These are phyloP conservation scores for Acarospora socialis DNA, from an alignment of 2,329 filamentous ascomycete genomes.

Conservation along the genomic window DNA sequence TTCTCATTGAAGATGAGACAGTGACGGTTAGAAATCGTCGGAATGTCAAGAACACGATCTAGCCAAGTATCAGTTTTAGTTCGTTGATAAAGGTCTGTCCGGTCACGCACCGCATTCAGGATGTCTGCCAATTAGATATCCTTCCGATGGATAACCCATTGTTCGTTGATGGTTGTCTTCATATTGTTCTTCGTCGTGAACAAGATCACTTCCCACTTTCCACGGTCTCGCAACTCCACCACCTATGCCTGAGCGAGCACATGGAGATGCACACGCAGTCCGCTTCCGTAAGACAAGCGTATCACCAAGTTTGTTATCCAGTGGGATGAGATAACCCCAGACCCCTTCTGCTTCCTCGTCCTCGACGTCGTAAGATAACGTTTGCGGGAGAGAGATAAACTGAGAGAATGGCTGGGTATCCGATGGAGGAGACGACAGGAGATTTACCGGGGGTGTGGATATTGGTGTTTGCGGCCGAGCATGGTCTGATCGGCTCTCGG, in stretches of 20 bases:
- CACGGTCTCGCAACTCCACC: too few relatives aligned
- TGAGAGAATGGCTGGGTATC: conserved; percentile 74
- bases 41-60: conserved; percentile 62
- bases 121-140: conserved; percentile 85
- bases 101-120: conserved; percentile 71
- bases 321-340: conserved; percentile 86
- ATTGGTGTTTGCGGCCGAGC: too few relatives aligned
- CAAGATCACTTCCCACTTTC: too few relatives aligned
- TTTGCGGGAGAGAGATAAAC: conserved; percentile 56
- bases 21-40: conserved; percentile 71
- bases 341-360: conserved; percentile 76
- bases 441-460: too few relatives aligned
- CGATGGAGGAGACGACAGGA: conserved; percentile 53
- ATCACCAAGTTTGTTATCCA: conserved; percentile 56
- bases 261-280: conserved; percentile 49
- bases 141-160: conserved; percentile 50
- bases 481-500: conserved; percentile 43
- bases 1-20: conserved; percentile 42
- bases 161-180: conserved; percentile 47
- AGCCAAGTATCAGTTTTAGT: conserved; percentile 13
- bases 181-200: conserved; percentile 41
- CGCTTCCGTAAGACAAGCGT: conserved; percentile 62
- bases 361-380: conserved; percentile 66
- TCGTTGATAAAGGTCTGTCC: background rate
- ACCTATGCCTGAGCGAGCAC: conserved; percentile 25